Conservation (phyloP, 306 rosid species). For the Rosa chinensis region DNA sequence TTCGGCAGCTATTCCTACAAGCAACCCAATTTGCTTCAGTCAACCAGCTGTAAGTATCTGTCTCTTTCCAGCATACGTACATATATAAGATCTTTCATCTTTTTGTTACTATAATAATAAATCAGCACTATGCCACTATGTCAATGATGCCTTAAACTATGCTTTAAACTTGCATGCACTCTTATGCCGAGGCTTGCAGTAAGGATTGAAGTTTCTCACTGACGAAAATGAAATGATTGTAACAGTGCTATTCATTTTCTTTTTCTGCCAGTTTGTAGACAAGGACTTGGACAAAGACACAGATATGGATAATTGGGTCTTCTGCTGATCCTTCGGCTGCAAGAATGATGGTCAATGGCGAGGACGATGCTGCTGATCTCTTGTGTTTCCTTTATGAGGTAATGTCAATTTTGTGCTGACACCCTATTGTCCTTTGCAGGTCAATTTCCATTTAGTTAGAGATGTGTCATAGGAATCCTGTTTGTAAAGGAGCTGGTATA, state of each 20-base stretch:
- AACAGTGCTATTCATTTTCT: neutral
- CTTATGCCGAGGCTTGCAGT: neutral
- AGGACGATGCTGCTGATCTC: neutral
- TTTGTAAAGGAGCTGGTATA: neutral
- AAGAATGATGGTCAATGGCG: neutral
- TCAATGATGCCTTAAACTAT: neutral
- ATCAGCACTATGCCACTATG: neutral
- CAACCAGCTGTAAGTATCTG: conserved; percentile 57
- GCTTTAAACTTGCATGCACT: neutral
- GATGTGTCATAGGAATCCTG: neutral
- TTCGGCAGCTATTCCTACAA: conserved; percentile 40
- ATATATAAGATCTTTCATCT: neutral
- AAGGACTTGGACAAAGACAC: conserved; percentile 26
- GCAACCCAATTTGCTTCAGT: conserved; percentile 49
- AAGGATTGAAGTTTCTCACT: neutral
- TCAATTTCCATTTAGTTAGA: neutral
- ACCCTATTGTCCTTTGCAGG: neutral
- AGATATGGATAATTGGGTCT: neutral
- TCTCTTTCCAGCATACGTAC: neutral
- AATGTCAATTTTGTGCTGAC: neutral
- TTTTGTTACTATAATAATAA: neutral
- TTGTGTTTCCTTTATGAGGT: neutral
- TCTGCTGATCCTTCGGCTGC: neutral
- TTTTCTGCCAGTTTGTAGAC: conserved; percentile 55
- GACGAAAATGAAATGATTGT: conserved; percentile 10